A percentile compares a stretch with the other conserved stretches of the same genome.
Conservation (phyloP, 805 yeast species). For the Pichia pseudocactophila region DNA sequence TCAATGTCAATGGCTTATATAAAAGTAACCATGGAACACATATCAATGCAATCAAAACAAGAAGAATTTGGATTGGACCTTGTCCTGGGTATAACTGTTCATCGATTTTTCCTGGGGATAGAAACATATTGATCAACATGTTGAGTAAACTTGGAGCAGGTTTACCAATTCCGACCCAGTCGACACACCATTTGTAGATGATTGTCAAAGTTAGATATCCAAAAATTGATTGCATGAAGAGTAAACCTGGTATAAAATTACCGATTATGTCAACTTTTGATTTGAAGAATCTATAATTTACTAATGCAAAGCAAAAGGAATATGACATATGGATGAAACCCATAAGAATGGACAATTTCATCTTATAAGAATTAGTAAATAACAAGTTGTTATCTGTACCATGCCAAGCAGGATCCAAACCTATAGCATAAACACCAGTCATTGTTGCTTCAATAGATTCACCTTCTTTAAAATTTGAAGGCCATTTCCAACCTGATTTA, state of each 20-base stretch:
- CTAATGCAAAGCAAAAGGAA: constrained; percentile 59
- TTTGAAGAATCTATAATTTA: constrained; percentile 48
- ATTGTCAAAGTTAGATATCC: constrained; percentile 62
- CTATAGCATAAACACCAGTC: constrained; percentile 49
- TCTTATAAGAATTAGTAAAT: constrained; percentile 66
- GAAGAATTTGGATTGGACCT: constrained; percentile 46
- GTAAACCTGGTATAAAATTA: constrained; percentile 62
- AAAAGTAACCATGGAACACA: constrained; percentile 72
- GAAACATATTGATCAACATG: constrained; percentile 69
- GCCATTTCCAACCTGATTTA: constrained; percentile 66
- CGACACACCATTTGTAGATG: constrained; percentile 65
- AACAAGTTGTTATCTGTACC: constrained; percentile 66
- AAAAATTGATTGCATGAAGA: constrained; percentile 69
- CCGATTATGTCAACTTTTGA: constrained; percentile 60
- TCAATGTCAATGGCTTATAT: constrained; percentile 47
- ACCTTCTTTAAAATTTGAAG: constrained; percentile 39
- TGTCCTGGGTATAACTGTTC: constrained; percentile 62
- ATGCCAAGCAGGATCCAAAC: constrained; percentile 71
- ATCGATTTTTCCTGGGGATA: constrained; percentile 61
- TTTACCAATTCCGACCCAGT: constrained; percentile 53
- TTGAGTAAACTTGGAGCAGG: constrained; percentile 68
- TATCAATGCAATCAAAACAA: constrained; percentile 49
- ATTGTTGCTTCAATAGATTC: constrained; percentile 39
- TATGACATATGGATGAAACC: constrained; percentile 71
- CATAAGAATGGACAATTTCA: constrained; percentile 69